These are phyloP conservation scores for Rosa rugosa DNA, from an alignment of 306 rosid species.

Conservation along the genomic window DNA sequence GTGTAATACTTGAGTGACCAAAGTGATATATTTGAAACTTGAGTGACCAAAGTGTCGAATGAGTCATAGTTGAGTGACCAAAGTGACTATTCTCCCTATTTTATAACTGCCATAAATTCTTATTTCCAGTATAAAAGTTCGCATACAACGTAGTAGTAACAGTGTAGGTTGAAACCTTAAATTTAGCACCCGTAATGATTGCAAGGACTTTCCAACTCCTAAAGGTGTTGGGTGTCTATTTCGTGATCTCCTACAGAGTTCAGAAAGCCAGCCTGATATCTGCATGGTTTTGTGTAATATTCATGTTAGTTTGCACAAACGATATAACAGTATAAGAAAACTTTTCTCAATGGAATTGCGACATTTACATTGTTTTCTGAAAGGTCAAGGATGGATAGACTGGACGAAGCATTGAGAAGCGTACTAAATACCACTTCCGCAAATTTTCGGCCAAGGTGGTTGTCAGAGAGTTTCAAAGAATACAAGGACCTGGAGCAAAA, in stretches of 20 bases:
- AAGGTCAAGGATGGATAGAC: constrained; percentile 76
- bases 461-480: constrained; percentile 62
- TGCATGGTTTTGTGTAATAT: constrained; percentile 36
- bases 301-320: constrained; percentile 27
- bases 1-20: no score
- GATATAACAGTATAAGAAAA: constrained; percentile 21
- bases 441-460: constrained; percentile 52
- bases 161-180: constrained; percentile 54
- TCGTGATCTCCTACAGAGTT: constrained; percentile 44
- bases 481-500: constrained; percentile 58
- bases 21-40: no score
- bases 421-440: constrained; percentile 55
- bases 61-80: no score
- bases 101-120: constrained; percentile 10
- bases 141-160: constrained; percentile 1
- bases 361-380: constrained; percentile 76
- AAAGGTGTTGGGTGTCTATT: constrained; percentile 29
- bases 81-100: no score
- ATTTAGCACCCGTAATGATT: constrained; percentile 64
- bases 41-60: no score
- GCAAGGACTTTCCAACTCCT: constrained; percentile 60
- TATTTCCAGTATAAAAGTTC: constrained; percentile 11
- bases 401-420: constrained; percentile 66
- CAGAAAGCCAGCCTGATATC: constrained; percentile 89
- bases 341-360: constrained; percentile 19